Percentiles rank a stretch among this genome's conserved stretches.
Evolutionary conservation across 2,329 filamentous ascomycete genomes (phyloP).

Genomic region (Cytospora mali): DNA sequence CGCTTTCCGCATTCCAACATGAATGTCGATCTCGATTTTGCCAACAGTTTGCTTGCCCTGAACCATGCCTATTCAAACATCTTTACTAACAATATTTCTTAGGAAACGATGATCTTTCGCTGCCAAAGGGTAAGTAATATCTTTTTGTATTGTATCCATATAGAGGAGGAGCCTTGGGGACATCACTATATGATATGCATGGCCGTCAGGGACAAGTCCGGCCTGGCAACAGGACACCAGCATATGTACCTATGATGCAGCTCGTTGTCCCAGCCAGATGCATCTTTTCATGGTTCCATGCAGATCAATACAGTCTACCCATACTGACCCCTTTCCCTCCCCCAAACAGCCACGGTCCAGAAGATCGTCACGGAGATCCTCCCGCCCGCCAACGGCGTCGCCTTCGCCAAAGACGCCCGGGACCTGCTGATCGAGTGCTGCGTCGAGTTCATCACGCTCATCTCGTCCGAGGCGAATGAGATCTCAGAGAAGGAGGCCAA

Average conservation of each 20-base stretch:
- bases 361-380: constrained; percentile 95
- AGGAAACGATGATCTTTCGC: constrained; percentile 66
- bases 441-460: constrained; percentile 97
- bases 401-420: constrained; percentile 92
- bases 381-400: constrained; percentile 71
- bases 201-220: not conserved
- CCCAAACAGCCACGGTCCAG: constrained; percentile 63
- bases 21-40: not conserved
- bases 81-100: constrained; percentile 38
- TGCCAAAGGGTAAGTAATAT: constrained; percentile 60
- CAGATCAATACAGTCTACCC: not conserved
- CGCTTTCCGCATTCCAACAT: not conserved
- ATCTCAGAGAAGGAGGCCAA: constrained; percentile 99
- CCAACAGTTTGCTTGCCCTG: not conserved
- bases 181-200: not conserved
- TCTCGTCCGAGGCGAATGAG: constrained; percentile 98
- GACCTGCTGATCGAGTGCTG: constrained; percentile 98
- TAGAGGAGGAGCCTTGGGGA: not conserved
- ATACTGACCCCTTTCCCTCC: constrained; percentile 1
- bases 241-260: too few species aligned
- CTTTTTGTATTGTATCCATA: not conserved
- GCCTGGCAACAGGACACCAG: not conserved
- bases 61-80: not conserved
- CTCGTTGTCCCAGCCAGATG: not conserved
- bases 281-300: not conserved